Percentiles rank a stretch among this genome's conserved stretches.
phyloP scores from a whole-genome alignment of 164 flowering plant genomes.

The Taxillus chinensis region DNA sequence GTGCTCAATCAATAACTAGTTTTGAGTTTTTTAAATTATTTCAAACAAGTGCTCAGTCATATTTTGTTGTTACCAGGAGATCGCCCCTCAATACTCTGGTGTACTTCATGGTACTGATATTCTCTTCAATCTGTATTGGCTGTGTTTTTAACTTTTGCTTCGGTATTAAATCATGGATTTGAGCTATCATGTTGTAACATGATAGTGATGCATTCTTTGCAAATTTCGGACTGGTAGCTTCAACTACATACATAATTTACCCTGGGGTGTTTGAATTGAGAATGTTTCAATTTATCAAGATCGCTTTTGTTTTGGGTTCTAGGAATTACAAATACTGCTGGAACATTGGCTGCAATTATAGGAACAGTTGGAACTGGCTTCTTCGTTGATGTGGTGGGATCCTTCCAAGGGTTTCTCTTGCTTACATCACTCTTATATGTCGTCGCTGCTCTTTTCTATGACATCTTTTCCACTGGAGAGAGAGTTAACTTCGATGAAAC shows the following conservation, averaged over 20 bases:
- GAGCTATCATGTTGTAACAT: background rate
- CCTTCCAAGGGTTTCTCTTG: slow-evolving; percentile 76
- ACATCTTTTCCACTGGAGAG: slow-evolving; percentile 71
- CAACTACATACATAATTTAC: too few relatives aligned
- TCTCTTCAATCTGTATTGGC: background rate
- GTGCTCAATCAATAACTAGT: background rate
- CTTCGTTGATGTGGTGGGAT: slow-evolving; percentile 79
- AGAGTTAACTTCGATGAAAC: slow-evolving; percentile 61
- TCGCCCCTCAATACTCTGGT: slow-evolving; percentile 88
- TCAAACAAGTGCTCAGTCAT: slow-evolving; percentile 12
- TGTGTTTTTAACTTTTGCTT: too few relatives aligned
- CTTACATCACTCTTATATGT: slow-evolving; percentile 74
- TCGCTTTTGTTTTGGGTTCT: slow-evolving; percentile 5
- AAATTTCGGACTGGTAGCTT: too few relatives aligned
- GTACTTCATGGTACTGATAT: slow-evolving; percentile 64
- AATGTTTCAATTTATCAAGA: background rate
- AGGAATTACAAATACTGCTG: slow-evolving; percentile 91
- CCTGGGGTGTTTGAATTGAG: background rate
- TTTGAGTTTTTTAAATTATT: background rate
- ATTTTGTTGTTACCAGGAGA: slow-evolving; percentile 46
- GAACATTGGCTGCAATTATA: slow-evolving; percentile 80
- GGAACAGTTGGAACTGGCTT: slow-evolving; percentile 95
- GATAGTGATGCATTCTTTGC: too few relatives aligned
- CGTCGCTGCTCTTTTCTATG: slow-evolving; percentile 64
- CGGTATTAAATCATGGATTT: too few relatives aligned